Evolutionary conservation across 805 yeast species (phyloP).

Genomic region (Monosporozyma aerobia): DNA sequence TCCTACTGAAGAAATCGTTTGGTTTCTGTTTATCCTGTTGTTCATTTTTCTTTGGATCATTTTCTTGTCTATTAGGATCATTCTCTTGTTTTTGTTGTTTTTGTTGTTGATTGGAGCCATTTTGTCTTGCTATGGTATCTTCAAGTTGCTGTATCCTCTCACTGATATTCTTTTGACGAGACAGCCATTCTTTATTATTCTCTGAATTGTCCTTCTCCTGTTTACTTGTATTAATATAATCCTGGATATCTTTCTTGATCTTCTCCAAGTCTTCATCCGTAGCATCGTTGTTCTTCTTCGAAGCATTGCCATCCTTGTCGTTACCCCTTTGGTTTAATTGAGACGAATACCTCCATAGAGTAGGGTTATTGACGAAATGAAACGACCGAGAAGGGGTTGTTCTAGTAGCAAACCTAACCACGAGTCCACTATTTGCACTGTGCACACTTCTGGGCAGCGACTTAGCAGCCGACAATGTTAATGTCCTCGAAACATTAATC

Average conservation of each 20-base stretch:
- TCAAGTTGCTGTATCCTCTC: slow-evolving; percentile 19
- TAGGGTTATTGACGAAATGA: background rate
- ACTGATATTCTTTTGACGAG: slow-evolving; percentile 16
- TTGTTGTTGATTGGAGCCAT: slow-evolving; percentile 6
- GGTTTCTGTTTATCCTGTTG: background rate
- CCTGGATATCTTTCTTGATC: slow-evolving; percentile 17
- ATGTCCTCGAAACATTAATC: background rate
- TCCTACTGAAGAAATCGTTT: slow-evolving; percentile 6
- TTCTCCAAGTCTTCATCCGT: slow-evolving; percentile 18
- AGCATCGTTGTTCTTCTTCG: background rate
- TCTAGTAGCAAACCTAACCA: background rate
- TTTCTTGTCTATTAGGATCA: background rate
- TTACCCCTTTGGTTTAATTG: background rate
- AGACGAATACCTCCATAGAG: background rate
- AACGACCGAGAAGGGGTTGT: background rate
- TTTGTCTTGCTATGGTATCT: slow-evolving; percentile 18
- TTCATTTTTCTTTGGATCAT: background rate
- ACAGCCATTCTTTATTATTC: slow-evolving; percentile 10
- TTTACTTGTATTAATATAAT: slow-evolving; percentile 15
- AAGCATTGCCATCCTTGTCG: background rate
- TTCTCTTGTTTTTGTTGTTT: slow-evolving; percentile 1
- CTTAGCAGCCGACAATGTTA: background rate
- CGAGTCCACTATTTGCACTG: background rate
- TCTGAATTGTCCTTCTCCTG: slow-evolving; percentile 4
- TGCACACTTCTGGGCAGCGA: background rate